These are phyloP conservation scores for Pichia scutulata DNA, from an alignment of 805 yeast species.

Conservation along the genomic window DNA sequence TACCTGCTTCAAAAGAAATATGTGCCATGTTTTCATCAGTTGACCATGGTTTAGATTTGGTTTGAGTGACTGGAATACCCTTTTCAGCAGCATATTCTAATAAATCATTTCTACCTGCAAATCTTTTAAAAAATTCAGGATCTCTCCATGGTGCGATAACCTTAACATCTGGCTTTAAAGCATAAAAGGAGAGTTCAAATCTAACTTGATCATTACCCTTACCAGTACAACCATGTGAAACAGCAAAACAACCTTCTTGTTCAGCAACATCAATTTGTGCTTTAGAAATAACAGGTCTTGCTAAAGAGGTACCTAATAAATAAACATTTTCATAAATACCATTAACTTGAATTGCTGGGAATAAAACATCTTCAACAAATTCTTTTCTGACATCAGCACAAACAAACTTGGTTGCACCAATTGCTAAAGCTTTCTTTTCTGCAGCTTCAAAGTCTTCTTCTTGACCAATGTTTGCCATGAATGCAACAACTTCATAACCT, in stretches of 20 bases:
- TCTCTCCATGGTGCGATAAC: conserved; percentile 99
- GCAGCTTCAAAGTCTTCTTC: conserved; percentile 99
- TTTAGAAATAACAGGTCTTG: conserved; percentile 97
- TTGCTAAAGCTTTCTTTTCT: conserved; percentile 87
- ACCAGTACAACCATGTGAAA: conserved; percentile 99
- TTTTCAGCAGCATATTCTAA: conserved; percentile 89
- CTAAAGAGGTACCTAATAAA: conserved; percentile 92
- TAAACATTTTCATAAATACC: conserved; percentile 98
- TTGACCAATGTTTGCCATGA: conserved; percentile 98
- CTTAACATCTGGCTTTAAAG: conserved; percentile 92
- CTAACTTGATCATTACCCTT: conserved; percentile 99
- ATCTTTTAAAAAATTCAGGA: conserved; percentile 88
- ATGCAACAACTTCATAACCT: conserved; percentile 97
- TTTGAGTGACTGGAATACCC: conserved; percentile 91
- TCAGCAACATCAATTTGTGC: conserved; percentile 98
- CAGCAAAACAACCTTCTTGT: conserved; percentile 96
- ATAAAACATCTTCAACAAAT: conserved; percentile 85
- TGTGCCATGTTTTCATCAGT: conserved; percentile 99
- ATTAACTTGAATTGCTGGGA: conserved; percentile 95
- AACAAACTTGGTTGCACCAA: conserved; percentile 95
- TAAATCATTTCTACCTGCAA: conserved; percentile 96
- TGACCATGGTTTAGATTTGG: conserved; percentile 99
- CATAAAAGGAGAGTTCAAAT: conserved; percentile 94
- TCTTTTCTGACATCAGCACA: conserved; percentile 92
- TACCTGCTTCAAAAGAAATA: conserved; percentile 98